A percentile compares a stretch with the other conserved stretches of the same genome.
Evolutionary conservation across 164 flowering plant genomes (phyloP).

Genomic region (Umbellularia californica): DNA sequence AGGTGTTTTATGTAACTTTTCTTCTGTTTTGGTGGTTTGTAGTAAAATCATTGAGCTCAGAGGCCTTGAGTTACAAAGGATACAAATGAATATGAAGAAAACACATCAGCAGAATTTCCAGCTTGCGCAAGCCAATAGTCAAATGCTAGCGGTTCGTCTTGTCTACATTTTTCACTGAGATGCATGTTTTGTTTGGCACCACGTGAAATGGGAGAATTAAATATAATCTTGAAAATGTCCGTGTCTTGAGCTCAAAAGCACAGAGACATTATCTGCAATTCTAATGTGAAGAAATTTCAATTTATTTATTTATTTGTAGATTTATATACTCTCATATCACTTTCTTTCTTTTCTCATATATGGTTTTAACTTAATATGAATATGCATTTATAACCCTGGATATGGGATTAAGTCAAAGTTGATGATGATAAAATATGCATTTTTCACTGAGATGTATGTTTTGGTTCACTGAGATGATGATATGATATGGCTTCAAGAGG

Average conservation of each 20-base stretch:
- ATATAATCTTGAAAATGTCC: no score
- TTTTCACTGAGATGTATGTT: background rate
- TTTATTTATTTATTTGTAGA: background rate
- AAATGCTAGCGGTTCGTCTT: slow-evolving; percentile 44
- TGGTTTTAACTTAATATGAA: no score
- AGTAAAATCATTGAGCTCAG: slow-evolving; percentile 57
- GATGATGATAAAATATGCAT: no score
- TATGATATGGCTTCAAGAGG: background rate
- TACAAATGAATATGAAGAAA: slow-evolving; percentile 41
- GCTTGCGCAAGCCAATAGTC: slow-evolving; percentile 60
- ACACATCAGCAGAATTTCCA: slow-evolving; percentile 54
- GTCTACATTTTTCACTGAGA: no score
- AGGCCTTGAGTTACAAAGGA: slow-evolving; percentile 43
- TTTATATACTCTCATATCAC: background rate
- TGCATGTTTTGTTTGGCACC: no score
- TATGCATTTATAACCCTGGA: no score
- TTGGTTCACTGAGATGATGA: background rate
- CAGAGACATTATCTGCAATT: no score
- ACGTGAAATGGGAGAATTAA: no score
- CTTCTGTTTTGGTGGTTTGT: slow-evolving; percentile 13
- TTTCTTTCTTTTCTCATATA: no score
- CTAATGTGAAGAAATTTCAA: background rate
- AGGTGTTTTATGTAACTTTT: background rate
- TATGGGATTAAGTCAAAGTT: no score
- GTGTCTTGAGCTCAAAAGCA: no score